Percentiles rank a stretch among this genome's conserved stretches.
Evolutionary conservation across 2,329 filamentous ascomycete genomes (phyloP).

Genomic region (Podosphaera fusca): DNA sequence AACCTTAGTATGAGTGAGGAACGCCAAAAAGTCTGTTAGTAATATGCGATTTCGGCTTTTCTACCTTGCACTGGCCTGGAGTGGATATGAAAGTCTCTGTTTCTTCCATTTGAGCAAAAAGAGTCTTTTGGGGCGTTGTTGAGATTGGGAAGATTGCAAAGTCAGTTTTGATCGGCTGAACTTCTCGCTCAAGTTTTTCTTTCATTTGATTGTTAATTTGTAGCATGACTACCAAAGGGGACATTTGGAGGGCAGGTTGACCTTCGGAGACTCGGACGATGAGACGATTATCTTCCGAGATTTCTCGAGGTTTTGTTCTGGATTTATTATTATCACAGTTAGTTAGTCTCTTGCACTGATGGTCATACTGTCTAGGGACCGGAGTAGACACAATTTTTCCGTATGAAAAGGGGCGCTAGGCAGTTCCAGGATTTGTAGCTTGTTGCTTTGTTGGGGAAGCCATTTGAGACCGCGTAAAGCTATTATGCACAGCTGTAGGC

Average conservation of each 20-base stretch:
- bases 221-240: not conserved
- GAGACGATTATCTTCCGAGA: not conserved
- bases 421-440: too few species aligned
- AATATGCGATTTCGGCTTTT: not conserved
- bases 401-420: too few species aligned
- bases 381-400: too few species aligned
- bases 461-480: too few species aligned
- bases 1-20: too few species aligned
- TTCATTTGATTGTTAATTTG: not conserved
- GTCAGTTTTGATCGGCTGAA: not conserved
- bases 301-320: too few species aligned
- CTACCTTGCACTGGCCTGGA: not conserved
- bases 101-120: not conserved
- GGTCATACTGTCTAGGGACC: too few species aligned
- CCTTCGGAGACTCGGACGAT: not conserved
- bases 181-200: not conserved
- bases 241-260: not conserved
- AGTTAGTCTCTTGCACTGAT: too few species aligned
- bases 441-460: too few species aligned
- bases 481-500: too few species aligned
- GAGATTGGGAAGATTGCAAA: not conserved
- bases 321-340: too few species aligned
- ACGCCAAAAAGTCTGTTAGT: not conserved
- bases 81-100: not conserved
- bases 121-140: not conserved